Conservation (phyloP, 495 filamentous ascomycete genomes). For the Diplogelasinospora grovesii region DNA sequence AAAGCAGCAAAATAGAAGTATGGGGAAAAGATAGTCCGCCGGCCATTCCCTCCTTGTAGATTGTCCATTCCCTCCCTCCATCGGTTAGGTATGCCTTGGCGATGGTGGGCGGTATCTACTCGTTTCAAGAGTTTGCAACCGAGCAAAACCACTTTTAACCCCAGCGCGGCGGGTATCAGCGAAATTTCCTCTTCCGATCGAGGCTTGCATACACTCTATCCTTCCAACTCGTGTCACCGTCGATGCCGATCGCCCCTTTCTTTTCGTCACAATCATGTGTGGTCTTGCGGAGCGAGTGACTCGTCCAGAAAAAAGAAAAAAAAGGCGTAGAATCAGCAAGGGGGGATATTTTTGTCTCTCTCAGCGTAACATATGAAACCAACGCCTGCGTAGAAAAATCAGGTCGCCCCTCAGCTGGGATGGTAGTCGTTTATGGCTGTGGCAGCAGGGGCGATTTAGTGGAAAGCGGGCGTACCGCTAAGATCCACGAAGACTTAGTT, state of each 20-base stretch:
- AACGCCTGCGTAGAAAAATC: slow-evolving; percentile 31
- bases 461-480: no score
- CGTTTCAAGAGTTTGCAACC: no score
- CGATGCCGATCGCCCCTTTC: slow-evolving; percentile 6
- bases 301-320: slow-evolving; percentile 25
- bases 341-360: slow-evolving; percentile 35
- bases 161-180: no score
- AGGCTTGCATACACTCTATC: no score
- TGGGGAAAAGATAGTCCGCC: slow-evolving; percentile 1
- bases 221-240: not conserved
- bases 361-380: slow-evolving; percentile 29
- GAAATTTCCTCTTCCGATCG: no score
- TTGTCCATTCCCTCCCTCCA: not conserved
- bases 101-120: no score
- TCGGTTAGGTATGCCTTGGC: not conserved
- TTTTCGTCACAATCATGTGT: slow-evolving; percentile 22
- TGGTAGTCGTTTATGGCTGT: slow-evolving; percentile 12
- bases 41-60: no score
- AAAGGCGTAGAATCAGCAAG: slow-evolving; percentile 16
- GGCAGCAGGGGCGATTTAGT: no score
- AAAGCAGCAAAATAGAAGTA: no score
- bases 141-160: no score
- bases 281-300: slow-evolving; percentile 17
- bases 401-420: slow-evolving; percentile 14
- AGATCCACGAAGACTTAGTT: no score